phyloP scores from a whole-genome alignment of 352 stramenopile species.

The Pythium myriotylum region DNA sequence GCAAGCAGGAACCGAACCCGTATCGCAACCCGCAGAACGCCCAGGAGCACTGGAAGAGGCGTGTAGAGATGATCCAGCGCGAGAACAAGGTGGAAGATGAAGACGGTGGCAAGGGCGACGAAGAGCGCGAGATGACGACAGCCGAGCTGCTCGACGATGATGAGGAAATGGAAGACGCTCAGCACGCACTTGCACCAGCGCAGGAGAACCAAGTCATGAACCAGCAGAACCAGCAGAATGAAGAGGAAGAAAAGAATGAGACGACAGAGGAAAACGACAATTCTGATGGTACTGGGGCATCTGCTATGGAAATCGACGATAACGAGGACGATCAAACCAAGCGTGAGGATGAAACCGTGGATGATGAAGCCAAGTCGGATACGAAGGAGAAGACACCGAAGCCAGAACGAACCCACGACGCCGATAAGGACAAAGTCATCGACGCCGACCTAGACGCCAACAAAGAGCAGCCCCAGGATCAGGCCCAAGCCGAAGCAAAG shows the following conservation, averaged over 20 bases:
- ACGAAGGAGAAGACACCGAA: conserved; percentile 23
- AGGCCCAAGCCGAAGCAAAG: conserved; percentile 12
- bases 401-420: conserved; percentile 14
- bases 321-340: conserved; percentile 34
- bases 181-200: conserved; percentile 43
- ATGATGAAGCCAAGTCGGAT: conserved; percentile 22
- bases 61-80: conserved; percentile 89
- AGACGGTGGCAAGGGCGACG: conserved; percentile 12
- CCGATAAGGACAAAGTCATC: conserved; percentile 25
- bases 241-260: conserved; percentile 50
- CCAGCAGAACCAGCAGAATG: conserved; percentile 29
- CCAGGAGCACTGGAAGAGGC: conserved; percentile 97
- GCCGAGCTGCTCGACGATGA: conserved; percentile 48
- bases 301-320: conserved; percentile 71
- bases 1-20: conserved; percentile 92
- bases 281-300: conserved; percentile 39
- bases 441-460: conserved; percentile 11
- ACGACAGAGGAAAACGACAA: conserved; percentile 45
- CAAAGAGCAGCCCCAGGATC: conserved; percentile 13
- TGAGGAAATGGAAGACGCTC: conserved; percentile 41
- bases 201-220: conserved; percentile 47
- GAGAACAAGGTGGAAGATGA: conserved; percentile 34
- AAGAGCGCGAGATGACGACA: conserved; percentile 32
- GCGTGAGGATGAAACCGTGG: conserved; percentile 21
- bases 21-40: conserved; percentile 95